Evolutionary conservation across 1,139 yeast genomes (phyloP).

Genomic region (Sugiyamaella neomexicana): DNA sequence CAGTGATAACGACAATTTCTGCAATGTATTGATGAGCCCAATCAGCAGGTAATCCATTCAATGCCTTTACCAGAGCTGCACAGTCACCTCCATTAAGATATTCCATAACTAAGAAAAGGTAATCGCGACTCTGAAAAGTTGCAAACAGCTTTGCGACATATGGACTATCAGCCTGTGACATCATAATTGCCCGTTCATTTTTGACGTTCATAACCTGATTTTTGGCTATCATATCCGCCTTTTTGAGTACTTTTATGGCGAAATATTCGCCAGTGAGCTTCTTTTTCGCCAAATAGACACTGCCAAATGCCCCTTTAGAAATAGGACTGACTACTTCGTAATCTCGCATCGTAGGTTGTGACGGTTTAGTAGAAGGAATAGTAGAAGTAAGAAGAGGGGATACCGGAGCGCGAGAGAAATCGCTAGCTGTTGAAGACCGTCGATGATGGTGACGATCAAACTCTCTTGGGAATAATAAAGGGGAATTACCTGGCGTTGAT

Average conservation of each 20-base stretch:
- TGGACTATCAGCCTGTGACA: slow-evolving; percentile 93
- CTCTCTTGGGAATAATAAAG: slow-evolving; percentile 35
- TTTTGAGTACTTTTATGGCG: slow-evolving; percentile 91
- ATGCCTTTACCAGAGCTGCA: slow-evolving; percentile 76
- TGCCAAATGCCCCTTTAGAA: slow-evolving; percentile 96
- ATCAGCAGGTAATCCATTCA: slow-evolving; percentile 74
- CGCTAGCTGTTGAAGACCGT: slow-evolving; percentile 34
- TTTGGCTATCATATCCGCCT: slow-evolving; percentile 94
- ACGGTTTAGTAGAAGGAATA: slow-evolving; percentile 44
- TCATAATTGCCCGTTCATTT: slow-evolving; percentile 94
- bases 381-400: slow-evolving; percentile 79
- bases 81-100: slow-evolving; percentile 95
- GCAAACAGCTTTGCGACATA: slow-evolving; percentile 88
- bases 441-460: slow-evolving; percentile 28
- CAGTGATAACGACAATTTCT: slow-evolving; percentile 87
- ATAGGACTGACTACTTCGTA: slow-evolving; percentile 91
- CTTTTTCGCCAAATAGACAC: slow-evolving; percentile 83
- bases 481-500: slow-evolving; percentile 36
- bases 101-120: slow-evolving; percentile 92
- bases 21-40: slow-evolving; percentile 90
- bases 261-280: slow-evolving; percentile 90
- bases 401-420: slow-evolving; percentile 55
- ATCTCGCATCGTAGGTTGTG: slow-evolving; percentile 74
- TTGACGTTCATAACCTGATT: slow-evolving; percentile 94
- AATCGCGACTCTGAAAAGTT: slow-evolving; percentile 86